phyloP scores from a whole-genome alignment of 2,329 filamentous ascomycete genomes.

The Monilinia fructigena region DNA sequence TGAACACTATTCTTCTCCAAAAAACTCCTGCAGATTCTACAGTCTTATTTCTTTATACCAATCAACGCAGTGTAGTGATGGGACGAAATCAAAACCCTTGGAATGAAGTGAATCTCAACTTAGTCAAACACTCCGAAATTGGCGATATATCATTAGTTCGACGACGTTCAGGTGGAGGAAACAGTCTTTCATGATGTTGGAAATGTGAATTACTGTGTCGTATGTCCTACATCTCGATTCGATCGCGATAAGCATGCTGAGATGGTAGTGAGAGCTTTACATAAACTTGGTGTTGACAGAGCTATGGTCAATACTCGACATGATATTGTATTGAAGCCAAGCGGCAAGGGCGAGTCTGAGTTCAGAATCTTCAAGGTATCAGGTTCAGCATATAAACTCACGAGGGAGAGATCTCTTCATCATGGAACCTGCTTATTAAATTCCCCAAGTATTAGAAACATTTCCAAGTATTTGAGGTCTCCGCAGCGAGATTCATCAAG shows the following conservation, averaged over 20 bases:
- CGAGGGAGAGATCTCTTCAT: conserved; percentile 75
- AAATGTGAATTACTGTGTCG: conserved; percentile 94
- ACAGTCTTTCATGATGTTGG: conserved; percentile 91
- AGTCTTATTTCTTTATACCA: conserved; percentile 84
- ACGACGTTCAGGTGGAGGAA: conserved; percentile 79
- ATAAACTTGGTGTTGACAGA: conserved; percentile 54
- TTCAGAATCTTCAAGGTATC: conserved; percentile 70
- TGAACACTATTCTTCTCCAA: conserved; percentile 82
- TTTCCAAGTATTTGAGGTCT: conserved; percentile 72
- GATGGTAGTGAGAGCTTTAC: conserved; percentile 87
- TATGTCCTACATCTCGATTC: conserved; percentile 73
- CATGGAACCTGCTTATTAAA: conserved; percentile 86
- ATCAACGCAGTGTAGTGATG: conserved; percentile 83
- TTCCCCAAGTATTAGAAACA: conserved; percentile 69
- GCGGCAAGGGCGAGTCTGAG: conserved; percentile 21
- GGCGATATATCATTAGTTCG: conserved; percentile 60
- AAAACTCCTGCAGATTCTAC: conserved; percentile 69
- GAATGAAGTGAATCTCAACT: conserved; percentile 77
- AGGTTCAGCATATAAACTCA: conserved; percentile 93
- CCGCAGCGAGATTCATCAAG: conserved; percentile 71
- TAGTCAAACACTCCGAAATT: conserved; percentile 46
- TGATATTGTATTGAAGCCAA: conserved; percentile 78
- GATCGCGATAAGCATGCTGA: conserved; percentile 84
- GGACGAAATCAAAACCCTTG: conserved; percentile 98
- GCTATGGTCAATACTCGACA: conserved; percentile 84